Evolutionary conservation across 805 yeast species (phyloP).

Genomic region (Ogataea siamensis): DNA sequence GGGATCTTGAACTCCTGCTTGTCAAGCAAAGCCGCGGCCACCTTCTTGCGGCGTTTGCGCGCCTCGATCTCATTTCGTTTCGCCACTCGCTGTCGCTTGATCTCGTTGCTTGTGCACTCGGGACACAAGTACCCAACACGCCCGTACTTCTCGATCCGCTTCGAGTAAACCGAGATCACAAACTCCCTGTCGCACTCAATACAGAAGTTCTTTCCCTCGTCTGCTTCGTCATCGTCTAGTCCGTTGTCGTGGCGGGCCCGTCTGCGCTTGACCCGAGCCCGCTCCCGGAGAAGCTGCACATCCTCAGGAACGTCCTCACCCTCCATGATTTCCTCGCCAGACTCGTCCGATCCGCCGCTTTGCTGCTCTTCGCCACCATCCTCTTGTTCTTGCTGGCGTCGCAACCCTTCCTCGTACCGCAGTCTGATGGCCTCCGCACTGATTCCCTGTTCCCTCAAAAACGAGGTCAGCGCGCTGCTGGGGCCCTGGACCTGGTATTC

Average conservation of each 20-base stretch:
- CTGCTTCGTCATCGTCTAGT: conserved; percentile 37
- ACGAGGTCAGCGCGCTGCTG: conserved; percentile 87
- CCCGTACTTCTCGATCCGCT: conserved; percentile 43
- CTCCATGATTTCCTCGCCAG: conserved; percentile 38
- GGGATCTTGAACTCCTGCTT: conserved; percentile 61
- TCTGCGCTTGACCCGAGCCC: conserved; percentile 35
- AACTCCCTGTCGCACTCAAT: conserved; percentile 60
- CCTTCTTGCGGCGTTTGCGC: conserved; percentile 69
- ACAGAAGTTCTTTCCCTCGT: conserved; percentile 52
- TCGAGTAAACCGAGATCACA: conserved; percentile 64
- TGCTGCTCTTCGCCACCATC: conserved; percentile 17
- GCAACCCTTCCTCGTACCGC: conserved; percentile 31
- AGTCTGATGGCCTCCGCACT: conserved; percentile 72
- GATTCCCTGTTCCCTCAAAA: conserved; percentile 85
- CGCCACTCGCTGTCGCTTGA: conserved; percentile 42
- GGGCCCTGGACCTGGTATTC: conserved; percentile 47
- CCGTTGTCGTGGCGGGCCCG: conserved; percentile 35
- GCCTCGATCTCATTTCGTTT: conserved; percentile 58
- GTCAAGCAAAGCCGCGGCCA: conserved; percentile 83
- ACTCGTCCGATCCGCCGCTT: conserved; percentile 26
- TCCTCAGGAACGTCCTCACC: conserved; percentile 26
- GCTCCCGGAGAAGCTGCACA: conserved; percentile 17
- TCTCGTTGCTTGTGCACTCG: conserved; percentile 49
- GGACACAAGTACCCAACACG: conserved; percentile 67
- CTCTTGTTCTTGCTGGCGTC: conserved; percentile 37